Conservation (phyloP, 805 yeast species). For the Lipomyces sp. region DNA sequence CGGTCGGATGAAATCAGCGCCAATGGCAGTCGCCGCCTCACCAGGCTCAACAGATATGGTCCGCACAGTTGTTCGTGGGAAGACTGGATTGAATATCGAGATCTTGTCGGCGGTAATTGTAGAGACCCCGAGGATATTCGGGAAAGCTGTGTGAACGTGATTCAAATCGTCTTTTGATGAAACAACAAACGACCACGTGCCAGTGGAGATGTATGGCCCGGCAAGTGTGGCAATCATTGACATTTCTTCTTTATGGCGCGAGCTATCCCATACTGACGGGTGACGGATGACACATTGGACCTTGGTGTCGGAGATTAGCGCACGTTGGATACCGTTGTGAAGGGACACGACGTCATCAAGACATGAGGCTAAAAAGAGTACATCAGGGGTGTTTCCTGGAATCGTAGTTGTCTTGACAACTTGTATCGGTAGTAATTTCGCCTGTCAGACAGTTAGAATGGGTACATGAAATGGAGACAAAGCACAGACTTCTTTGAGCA, state of each 20-base stretch:
- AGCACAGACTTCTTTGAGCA: not conserved
- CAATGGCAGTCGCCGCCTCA: not conserved
- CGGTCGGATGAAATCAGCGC: not conserved
- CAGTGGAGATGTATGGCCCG: not conserved
- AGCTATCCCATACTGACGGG: not conserved
- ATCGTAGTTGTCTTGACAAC: not conserved
- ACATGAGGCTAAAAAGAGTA: conserved; percentile 1
- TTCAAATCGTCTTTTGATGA: not conserved
- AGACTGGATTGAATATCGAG: not conserved
- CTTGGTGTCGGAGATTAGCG: not conserved
- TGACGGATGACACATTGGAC: conserved; percentile 7
- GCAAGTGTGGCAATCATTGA: conserved; percentile 4
- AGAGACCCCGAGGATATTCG: not conserved
- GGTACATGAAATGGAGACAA: not conserved
- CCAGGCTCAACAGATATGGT: not conserved
- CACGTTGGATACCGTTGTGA: not conserved
- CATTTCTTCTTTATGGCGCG: not conserved
- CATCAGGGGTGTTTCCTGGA: not conserved
- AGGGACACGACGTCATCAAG: not conserved
- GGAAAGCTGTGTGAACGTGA: not conserved
- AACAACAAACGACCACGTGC: conserved; percentile 10
- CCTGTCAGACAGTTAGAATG: not conserved
- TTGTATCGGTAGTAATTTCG: not conserved
- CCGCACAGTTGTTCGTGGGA: not conserved
- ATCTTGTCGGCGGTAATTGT: not conserved